Base-by-base conservation (phyloP, 1,284 basidiomycete species). In the Grifola frondosa region DNA sequence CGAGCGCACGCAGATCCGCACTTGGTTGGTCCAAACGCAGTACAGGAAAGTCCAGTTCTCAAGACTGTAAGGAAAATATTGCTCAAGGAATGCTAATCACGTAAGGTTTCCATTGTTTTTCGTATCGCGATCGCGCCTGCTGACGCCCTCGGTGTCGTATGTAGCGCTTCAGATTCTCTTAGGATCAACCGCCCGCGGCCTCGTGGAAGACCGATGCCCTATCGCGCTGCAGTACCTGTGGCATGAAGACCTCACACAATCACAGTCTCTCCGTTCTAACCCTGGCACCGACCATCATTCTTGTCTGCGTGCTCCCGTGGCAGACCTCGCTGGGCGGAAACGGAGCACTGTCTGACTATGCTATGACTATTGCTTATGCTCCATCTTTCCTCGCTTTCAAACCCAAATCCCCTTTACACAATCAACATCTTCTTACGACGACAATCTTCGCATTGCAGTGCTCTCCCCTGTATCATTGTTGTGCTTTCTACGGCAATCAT, bases 151-250 rank as follows among this genome's bases (percentile, higher is more conserved):
- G n/a, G n/a, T 7, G 31, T 33, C 20, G 30, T 40, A 25, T 35
- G 12, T 52, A 88, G 84, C 29, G 74, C 81, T 40, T 69, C 73
- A 28, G 79, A 83, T 48, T 74, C 73, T 19, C 68, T 88, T 25
- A 71, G 84, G 53, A 65, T 88, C 52, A 83, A 72, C 58, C 79
- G 84, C 26, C 85, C 86, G 20, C 75, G 80, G 45, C 80, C 80
- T 24, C 74, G 75, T 37, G 77, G 77, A 43, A 70, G 80, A 29
- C 70, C 74, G 5, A 76, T 74, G 6, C 74, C 76, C 44, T 71
- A 70, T 34, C 62, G 65, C 5, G 45, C 54, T 7, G 37, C 55
- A 7, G 48, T 57, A 17, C 47, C 47, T 8, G 53, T 47, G 48
- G 51, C 49, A 35, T 59, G 47, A 56, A 30, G 30, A 30, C n/a